Conservation (phyloP, 768 basidiomycete genomes). For the Boletus subparvulus region DNA sequence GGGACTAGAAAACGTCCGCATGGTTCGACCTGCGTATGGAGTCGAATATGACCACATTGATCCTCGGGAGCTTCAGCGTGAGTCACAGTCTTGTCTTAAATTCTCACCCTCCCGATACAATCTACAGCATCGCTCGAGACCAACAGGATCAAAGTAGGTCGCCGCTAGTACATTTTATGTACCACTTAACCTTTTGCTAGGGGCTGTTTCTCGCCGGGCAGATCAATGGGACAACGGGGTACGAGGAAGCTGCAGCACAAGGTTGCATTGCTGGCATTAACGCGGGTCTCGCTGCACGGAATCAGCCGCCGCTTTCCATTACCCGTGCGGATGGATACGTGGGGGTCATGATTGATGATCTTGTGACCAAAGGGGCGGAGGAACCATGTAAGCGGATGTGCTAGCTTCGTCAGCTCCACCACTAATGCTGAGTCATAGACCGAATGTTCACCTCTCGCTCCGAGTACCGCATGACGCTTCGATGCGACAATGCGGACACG, state of each 20-base stretch:
- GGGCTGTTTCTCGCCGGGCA: slow-evolving; percentile 89
- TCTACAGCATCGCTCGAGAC: slow-evolving; percentile 76
- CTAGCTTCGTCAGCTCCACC: not conserved
- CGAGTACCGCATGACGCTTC: slow-evolving; percentile 85
- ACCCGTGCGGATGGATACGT: slow-evolving; percentile 84
- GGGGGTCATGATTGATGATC: slow-evolving; percentile 91
- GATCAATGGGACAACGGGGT: slow-evolving; percentile 92
- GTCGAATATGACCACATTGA: slow-evolving; percentile 93
- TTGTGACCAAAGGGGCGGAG: slow-evolving; percentile 84
- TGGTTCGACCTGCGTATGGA: slow-evolving; percentile 85
- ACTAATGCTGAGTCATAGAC: slow-evolving; percentile 44
- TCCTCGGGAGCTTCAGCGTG: slow-evolving; percentile 74
- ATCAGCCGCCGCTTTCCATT: slow-evolving; percentile 56
- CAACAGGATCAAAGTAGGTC: slow-evolving; percentile 65
- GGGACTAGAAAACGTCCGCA: slow-evolving; percentile 80
- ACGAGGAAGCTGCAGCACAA: slow-evolving; percentile 92
- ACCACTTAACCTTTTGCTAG: slow-evolving; percentile 29
- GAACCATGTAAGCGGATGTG: slow-evolving; percentile 67
- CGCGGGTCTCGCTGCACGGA: slow-evolving; percentile 68
- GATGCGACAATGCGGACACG: slow-evolving; percentile 87
- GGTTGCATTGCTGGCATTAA: slow-evolving; percentile 88
- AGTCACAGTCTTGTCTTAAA: slow-evolving; percentile 27
- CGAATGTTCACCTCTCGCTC: slow-evolving; percentile 93
- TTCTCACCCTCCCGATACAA: not conserved
- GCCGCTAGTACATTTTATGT: not conserved